Evolutionary conservation across 2,329 filamentous ascomycete species (phyloP).

Genomic region (Penicillium brevicompactum): DNA sequence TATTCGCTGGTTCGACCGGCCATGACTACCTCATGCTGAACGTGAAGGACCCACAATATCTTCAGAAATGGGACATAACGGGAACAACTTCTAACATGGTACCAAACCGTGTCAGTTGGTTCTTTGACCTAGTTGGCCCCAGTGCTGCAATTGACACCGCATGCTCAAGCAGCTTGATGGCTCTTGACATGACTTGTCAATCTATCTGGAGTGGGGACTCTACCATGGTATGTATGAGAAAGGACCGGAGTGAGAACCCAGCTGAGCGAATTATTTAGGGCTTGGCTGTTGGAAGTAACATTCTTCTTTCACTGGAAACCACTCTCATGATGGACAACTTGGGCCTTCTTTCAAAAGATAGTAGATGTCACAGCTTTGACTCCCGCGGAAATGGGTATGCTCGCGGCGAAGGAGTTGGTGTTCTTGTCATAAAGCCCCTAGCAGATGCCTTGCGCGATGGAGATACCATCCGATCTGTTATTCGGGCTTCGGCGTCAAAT

Average conservation of each 20-base stretch:
- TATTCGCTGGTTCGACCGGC: slow-evolving; percentile 35
- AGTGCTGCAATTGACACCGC: slow-evolving; percentile 31
- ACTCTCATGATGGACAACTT: slow-evolving; percentile 9
- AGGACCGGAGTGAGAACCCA: background rate
- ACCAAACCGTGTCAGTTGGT: slow-evolving; percentile 33
- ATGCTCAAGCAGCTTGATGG: slow-evolving; percentile 30
- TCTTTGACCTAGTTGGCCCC: slow-evolving; percentile 34
- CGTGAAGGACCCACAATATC: slow-evolving; percentile 19
- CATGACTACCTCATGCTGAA: slow-evolving; percentile 32
- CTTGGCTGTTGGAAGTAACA: background rate
- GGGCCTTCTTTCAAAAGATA: slow-evolving; percentile 9
- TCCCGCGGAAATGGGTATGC: slow-evolving; percentile 32
- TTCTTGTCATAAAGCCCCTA: slow-evolving; percentile 37
- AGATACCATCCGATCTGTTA: slow-evolving; percentile 44
- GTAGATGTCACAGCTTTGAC: slow-evolving; percentile 26
- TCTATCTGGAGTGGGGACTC: slow-evolving; percentile 8
- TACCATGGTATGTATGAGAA: background rate
- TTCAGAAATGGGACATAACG: slow-evolving; percentile 26
- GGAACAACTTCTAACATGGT: slow-evolving; percentile 31
- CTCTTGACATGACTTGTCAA: slow-evolving; percentile 24
- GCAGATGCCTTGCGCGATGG: slow-evolving; percentile 42
- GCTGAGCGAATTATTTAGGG: background rate
- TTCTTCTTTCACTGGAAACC: background rate
- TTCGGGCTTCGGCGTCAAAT: slow-evolving; percentile 40
- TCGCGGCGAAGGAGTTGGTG: slow-evolving; percentile 8